Evolutionary conservation across 2,329 filamentous ascomycete species (phyloP).

Genomic region (Claviceps digitariae): DNA sequence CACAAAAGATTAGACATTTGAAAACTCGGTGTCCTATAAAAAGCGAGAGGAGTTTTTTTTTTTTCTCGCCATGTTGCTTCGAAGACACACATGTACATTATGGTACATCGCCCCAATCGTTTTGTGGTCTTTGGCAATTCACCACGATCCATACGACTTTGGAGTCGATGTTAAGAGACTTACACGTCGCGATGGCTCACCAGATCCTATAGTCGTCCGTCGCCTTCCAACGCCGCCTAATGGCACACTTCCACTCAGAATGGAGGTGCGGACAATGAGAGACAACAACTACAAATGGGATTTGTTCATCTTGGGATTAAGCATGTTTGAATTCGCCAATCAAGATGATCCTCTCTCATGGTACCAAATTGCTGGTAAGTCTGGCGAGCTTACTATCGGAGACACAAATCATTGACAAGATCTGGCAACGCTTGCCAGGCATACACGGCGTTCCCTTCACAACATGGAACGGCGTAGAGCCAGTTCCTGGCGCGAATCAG

Average conservation of each 20-base stretch:
- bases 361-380: constrained; percentile 63
- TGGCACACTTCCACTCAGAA: constrained; percentile 33
- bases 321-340: constrained; percentile 54
- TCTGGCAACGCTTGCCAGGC: constrained; percentile 30
- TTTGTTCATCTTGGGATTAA: constrained; percentile 61
- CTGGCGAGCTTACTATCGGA: too few relatives aligned
- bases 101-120: background rate
- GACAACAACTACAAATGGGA: constrained; percentile 56
- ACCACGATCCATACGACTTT: constrained; percentile 32
- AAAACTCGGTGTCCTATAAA: too few relatives aligned
- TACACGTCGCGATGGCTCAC: constrained; percentile 25
- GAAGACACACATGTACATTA: background rate
- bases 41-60: background rate
- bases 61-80: constrained; percentile 4
- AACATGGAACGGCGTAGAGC: constrained; percentile 38
- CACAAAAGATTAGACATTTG: background rate
- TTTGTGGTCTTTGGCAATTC: constrained; percentile 5
- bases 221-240: constrained; percentile 26
- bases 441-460: constrained; percentile 65
- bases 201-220: constrained; percentile 27
- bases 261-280: constrained; percentile 55
- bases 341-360: constrained; percentile 55
- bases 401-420: too few relatives aligned
- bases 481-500: constrained; percentile 35
- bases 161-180: constrained; percentile 29